These are phyloP conservation scores for Cyclotella kingstonii DNA, from an alignment of 108 stramenopile species.

Conservation along the genomic window DNA sequence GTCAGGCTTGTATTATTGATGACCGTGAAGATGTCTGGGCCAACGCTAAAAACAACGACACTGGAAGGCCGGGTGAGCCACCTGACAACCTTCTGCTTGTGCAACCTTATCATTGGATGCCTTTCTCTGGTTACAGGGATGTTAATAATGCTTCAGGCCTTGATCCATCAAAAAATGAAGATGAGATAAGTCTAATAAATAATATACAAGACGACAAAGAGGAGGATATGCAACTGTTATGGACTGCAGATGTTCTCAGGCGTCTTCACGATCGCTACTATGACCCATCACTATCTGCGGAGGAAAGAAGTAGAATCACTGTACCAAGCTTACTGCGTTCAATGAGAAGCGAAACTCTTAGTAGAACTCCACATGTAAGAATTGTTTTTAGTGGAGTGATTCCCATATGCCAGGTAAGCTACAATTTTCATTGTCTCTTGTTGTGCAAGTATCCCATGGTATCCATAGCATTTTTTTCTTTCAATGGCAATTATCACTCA, in stretches of 20 bases:
- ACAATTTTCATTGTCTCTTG: no score
- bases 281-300: constrained; percentile 17
- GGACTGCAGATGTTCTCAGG: constrained; percentile 66
- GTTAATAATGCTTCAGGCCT: constrained; percentile 82
- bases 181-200: constrained; percentile 4
- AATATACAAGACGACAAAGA: constrained; percentile 31
- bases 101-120: constrained; percentile 79
- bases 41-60: constrained; percentile 66
- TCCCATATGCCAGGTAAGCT: constrained; percentile 51
- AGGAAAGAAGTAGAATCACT: constrained; percentile 34
- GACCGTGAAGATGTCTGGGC: constrained; percentile 93
- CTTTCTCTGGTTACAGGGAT: constrained; percentile 79
- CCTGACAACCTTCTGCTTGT: constrained; percentile 79
- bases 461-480: neutral
- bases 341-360: constrained; percentile 60
- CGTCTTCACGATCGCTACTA: constrained; percentile 69
- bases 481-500: neutral
- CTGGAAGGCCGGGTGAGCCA: constrained; percentile 72
- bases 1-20: constrained; percentile 72
- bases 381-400: constrained; percentile 78
- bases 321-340: constrained; percentile 60
- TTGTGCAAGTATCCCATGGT: no score
- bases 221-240: constrained; percentile 60
- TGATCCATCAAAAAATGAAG: constrained; percentile 52
- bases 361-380: constrained; percentile 23